These are phyloP conservation scores for Uncinocarpus reesii DNA, from an alignment of 2,329 filamentous ascomycete species.

Conservation along the genomic window DNA sequence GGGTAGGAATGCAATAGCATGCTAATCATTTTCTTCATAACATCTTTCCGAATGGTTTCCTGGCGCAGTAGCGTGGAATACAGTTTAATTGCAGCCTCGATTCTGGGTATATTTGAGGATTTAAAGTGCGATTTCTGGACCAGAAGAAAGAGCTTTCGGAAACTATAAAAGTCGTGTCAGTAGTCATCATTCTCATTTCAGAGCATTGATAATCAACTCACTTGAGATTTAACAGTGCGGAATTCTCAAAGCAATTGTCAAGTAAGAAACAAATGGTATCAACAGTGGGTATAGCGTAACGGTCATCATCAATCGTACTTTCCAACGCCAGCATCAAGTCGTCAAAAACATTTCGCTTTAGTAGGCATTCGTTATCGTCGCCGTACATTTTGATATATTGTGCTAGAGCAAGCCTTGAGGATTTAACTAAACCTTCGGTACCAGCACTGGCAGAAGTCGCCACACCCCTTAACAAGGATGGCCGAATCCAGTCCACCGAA, in stretches of 20 bases:
- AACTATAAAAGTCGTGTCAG: background rate
- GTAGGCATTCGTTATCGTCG: slow-evolving; percentile 25
- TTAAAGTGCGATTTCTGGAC: slow-evolving; percentile 75
- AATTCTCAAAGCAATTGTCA: slow-evolving; percentile 42
- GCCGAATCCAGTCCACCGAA: slow-evolving; percentile 28
- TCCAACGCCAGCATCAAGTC: slow-evolving; percentile 48
- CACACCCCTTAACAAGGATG: slow-evolving; percentile 34
- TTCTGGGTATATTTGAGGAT: slow-evolving; percentile 67
- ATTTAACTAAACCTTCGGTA: slow-evolving; percentile 36
- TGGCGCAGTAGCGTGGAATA: slow-evolving; percentile 60
- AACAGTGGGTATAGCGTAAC: slow-evolving; percentile 62
- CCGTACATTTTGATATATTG: slow-evolving; percentile 25
- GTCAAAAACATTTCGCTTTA: slow-evolving; percentile 40
- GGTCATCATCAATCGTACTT: slow-evolving; percentile 49
- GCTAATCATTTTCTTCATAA: slow-evolving; percentile 57
- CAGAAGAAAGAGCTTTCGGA: slow-evolving; percentile 54
- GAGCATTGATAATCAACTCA: slow-evolving; percentile 16
- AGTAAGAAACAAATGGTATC: slow-evolving; percentile 70
- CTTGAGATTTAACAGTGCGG: slow-evolving; percentile 26
- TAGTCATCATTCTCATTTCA: background rate
- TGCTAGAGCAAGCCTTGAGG: slow-evolving; percentile 34
- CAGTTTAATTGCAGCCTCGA: slow-evolving; percentile 68
- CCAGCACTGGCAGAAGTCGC: slow-evolving; percentile 38
- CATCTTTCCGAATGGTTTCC: slow-evolving; percentile 44
- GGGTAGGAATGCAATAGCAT: slow-evolving; percentile 78